These are phyloP conservation scores for Sisymbrium irio DNA, from an alignment of 345 rosid species.

Conservation along the genomic window DNA sequence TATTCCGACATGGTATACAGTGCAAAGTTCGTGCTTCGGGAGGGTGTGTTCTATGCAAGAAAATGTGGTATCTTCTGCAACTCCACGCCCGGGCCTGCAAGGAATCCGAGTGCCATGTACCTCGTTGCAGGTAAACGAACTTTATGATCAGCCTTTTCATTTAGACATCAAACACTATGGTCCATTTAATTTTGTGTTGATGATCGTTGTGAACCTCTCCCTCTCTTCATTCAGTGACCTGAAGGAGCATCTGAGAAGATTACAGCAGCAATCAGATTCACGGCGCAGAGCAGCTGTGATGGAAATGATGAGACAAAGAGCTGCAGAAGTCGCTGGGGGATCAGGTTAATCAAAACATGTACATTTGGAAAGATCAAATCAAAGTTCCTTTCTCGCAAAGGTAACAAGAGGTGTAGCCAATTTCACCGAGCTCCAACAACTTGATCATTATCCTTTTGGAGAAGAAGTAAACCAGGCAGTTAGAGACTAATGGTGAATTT, in stretches of 20 bases:
- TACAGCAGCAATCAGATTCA: conserved; percentile 98
- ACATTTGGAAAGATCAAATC: conserved; percentile 31
- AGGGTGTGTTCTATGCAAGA: conserved; percentile 92
- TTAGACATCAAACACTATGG: not conserved
- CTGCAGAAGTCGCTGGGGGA: conserved; percentile 96
- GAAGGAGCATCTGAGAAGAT: conserved; percentile 90
- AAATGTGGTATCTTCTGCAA: conserved; percentile 99
- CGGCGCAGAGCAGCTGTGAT: conserved; percentile 98
- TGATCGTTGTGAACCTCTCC: not conserved
- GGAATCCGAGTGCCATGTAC: conserved; percentile 93
- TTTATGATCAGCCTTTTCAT: not conserved
- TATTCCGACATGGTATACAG: conserved; percentile 93
- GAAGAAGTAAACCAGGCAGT: conserved; percentile 16
- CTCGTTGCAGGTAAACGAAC: conserved; percentile 87
- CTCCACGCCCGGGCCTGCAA: conserved; percentile 99
- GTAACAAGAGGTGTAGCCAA: not conserved
- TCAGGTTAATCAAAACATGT: conserved; percentile 52
- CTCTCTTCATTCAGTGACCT: conserved; percentile 63
- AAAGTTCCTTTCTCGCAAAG: not conserved
- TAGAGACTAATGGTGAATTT: conserved; percentile 29
- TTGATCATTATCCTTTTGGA: not conserved
- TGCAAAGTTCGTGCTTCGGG: conserved; percentile 95
- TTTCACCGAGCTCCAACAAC: conserved; percentile 2
- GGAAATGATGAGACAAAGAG: conserved; percentile 99
- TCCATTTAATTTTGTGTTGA: conserved; percentile 4